Evolutionary conservation across 2,329 filamentous ascomycete species (phyloP).

Genomic region (Purpureocillium takamizusanense): DNA sequence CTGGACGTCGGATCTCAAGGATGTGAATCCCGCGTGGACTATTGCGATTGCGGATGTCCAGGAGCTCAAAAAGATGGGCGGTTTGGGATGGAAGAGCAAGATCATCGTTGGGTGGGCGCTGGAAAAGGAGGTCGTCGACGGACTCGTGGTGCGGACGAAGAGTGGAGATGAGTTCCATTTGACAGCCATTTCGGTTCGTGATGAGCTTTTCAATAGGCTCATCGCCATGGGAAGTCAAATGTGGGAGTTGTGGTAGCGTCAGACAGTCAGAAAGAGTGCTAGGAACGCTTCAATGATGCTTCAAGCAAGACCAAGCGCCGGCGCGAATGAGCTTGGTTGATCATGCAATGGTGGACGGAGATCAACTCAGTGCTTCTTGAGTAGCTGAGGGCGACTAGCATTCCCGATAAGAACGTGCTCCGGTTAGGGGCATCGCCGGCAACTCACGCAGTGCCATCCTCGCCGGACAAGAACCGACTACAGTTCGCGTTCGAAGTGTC

Average conservation of each 20-base stretch:
- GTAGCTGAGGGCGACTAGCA: too few species aligned
- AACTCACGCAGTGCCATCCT: too few species aligned
- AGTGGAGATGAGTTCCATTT: slow-evolving; percentile 48
- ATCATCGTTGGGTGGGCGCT: slow-evolving; percentile 74
- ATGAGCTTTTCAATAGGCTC: slow-evolving; percentile 74
- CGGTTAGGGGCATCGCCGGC: too few species aligned
- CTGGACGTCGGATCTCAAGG: slow-evolving; percentile 47
- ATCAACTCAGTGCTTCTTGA: too few species aligned
- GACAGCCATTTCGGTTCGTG: slow-evolving; percentile 62
- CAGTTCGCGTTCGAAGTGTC: too few species aligned
- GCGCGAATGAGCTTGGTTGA: too few species aligned
- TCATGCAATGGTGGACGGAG: too few species aligned
- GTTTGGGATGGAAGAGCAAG: slow-evolving; percentile 78
- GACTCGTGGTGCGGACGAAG: slow-evolving; percentile 56
- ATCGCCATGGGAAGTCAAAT: slow-evolving; percentile 71
- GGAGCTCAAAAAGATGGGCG: slow-evolving; percentile 72
- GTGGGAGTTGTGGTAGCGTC: slow-evolving; percentile 72
- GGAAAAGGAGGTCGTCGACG: slow-evolving; percentile 65
- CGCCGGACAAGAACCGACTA: too few species aligned
- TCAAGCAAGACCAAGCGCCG: too few species aligned
- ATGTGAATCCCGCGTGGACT: slow-evolving; percentile 56
- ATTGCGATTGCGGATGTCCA: slow-evolving; percentile 61
- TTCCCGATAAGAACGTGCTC: too few species aligned
- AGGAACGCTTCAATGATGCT: too few species aligned
- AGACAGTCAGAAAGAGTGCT: too few species aligned